Evolutionary conservation across 2,329 filamentous ascomycete species (phyloP).

Genomic region (Aspergillus sclerotialis): DNA sequence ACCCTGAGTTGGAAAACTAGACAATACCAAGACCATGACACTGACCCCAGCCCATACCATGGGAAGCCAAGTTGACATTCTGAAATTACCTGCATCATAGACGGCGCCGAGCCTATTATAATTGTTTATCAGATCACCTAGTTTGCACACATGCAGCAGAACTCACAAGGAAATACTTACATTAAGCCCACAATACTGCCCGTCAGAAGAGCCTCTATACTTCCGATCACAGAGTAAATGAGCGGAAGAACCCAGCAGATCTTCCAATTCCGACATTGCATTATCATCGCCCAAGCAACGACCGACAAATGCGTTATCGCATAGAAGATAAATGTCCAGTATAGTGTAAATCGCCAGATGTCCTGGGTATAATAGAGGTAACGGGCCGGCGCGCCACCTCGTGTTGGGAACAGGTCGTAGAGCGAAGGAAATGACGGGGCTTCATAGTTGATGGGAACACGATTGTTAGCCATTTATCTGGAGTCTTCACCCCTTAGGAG

Average conservation of each 20-base stretch:
- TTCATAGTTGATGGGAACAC: conserved; percentile 52
- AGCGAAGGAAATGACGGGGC: conserved; percentile 73
- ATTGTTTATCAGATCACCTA: conserved; percentile 6
- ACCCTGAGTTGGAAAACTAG: conserved; percentile 88
- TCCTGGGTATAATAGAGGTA: conserved; percentile 69
- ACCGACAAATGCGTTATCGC: conserved; percentile 67
- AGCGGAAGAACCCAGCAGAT: conserved; percentile 64
- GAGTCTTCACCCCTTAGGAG: conserved; percentile 5
- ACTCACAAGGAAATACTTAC: no score
- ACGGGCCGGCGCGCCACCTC: conserved; percentile 47
- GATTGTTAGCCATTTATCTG: conserved; percentile 28
- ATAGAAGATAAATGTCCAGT: conserved; percentile 79
- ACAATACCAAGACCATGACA: conserved; percentile 72
- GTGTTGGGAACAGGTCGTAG: conserved; percentile 62
- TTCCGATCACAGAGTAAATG: conserved; percentile 64
- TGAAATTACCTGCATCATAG: conserved; percentile 74
- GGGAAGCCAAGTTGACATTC: conserved; percentile 92
- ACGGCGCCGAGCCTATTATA: conserved; percentile 62
- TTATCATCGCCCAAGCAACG: conserved; percentile 62
- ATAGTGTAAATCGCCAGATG: conserved; percentile 79
- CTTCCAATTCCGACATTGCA: conserved; percentile 51
- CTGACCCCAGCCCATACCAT: conserved; percentile 84
- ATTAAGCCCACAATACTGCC: conserved; percentile 75
- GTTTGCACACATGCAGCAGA: no score
- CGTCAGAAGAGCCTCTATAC: conserved; percentile 68